Evolutionary conservation across 345 rosid genomes (phyloP).

Genomic region (Garcia nutans): DNA sequence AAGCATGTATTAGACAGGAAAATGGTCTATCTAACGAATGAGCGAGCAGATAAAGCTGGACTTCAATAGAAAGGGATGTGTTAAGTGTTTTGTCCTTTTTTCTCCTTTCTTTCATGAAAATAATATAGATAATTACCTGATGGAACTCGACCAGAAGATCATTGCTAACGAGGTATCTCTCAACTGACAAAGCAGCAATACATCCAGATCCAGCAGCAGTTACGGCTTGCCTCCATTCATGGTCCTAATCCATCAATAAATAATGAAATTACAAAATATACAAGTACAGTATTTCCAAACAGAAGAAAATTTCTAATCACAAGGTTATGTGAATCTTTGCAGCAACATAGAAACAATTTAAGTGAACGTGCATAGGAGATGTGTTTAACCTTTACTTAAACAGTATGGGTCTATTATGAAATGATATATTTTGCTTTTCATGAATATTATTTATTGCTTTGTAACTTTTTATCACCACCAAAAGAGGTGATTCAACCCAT

Average conservation of each 20-base stretch:
- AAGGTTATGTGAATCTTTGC: neutral
- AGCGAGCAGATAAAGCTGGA: neutral
- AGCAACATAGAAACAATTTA: neutral
- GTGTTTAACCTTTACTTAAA: neutral
- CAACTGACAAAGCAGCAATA: constrained; percentile 92
- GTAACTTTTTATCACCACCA: neutral
- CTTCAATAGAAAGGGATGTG: neutral
- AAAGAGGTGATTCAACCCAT: neutral
- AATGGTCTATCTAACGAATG: neutral
- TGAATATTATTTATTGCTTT: neutral
- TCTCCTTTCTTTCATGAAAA: neutral
- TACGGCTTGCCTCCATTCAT: constrained; percentile 96
- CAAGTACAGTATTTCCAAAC: neutral
- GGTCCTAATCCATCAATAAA: constrained; percentile 51
- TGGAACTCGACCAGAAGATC: constrained; percentile 88
- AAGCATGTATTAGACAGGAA: neutral
- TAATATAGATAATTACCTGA: constrained; percentile 51
- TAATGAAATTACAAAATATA: neutral
- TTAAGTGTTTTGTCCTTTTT: too few species aligned
- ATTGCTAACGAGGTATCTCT: constrained; percentile 86
- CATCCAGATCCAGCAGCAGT: constrained; percentile 99
- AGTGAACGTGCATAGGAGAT: neutral
- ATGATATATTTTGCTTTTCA: neutral
- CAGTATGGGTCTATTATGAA: neutral
- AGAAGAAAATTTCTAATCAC: neutral